A percentile compares a stretch with the other conserved stretches of the same genome.
Evolutionary conservation across 306 rosid genomes (phyloP).

Genomic region (Medicago lupulina): DNA sequence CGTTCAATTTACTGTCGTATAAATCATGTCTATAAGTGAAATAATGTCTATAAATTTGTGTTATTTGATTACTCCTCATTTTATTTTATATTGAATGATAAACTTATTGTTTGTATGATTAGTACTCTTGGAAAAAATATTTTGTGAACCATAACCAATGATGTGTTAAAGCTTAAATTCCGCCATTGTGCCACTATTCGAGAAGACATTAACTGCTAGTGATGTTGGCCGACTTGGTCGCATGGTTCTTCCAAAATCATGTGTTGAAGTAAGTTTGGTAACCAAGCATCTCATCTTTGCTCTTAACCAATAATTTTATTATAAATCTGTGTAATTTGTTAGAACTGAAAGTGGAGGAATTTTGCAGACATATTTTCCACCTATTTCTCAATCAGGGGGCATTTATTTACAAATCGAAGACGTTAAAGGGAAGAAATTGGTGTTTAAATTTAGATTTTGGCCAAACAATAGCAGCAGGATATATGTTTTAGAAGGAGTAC

Average conservation of each 20-base stretch:
- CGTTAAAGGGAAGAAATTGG: conserved; percentile 88
- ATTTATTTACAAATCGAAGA: conserved; percentile 90
- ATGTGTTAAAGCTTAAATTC: conserved; percentile 79
- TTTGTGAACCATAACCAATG: conserved; percentile 64
- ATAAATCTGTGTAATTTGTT: conserved; percentile 19
- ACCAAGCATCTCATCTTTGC: neutral
- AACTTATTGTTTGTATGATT: conserved; percentile 18
- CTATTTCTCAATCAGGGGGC: conserved; percentile 95
- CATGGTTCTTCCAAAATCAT: conserved; percentile 92
- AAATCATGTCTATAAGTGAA: neutral
- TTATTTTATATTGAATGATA: neutral
- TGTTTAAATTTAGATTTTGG: conserved; percentile 94
- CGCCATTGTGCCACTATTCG: conserved; percentile 88
- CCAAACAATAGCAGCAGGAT: conserved; percentile 96
- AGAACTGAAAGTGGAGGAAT: conserved; percentile 39
- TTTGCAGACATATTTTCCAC: conserved; percentile 91
- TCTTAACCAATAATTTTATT: conserved; percentile 16
- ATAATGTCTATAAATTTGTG: neutral
- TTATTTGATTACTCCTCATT: neutral
- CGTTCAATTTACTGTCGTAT: neutral
- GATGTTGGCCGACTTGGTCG: conserved; percentile 99
- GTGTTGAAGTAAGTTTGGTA: conserved; percentile 77
- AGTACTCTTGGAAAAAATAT: conserved; percentile 14
- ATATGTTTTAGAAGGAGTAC: conserved; percentile 96
- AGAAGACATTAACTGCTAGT: conserved; percentile 93